A percentile compares a stretch with the other conserved stretches of the same genome.
These are phyloP conservation scores for Ceratocystis harringtonii DNA, from an alignment of 2,329 filamentous ascomycete genomes.

Conservation along the genomic window DNA sequence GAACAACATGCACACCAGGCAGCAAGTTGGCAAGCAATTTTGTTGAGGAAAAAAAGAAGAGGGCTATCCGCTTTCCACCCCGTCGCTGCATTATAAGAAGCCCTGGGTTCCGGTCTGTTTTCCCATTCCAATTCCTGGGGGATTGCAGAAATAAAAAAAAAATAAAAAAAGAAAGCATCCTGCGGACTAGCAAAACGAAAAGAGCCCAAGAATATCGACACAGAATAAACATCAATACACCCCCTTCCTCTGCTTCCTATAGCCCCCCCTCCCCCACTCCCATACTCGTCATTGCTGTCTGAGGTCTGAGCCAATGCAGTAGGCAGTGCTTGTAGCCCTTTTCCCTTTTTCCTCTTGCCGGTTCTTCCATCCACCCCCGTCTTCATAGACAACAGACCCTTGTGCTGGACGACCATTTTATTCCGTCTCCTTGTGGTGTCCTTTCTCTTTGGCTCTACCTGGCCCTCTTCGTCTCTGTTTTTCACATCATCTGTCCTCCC, in stretches of 20 bases:
- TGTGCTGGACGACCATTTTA: background rate
- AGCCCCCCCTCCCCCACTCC: background rate
- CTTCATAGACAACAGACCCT: background rate
- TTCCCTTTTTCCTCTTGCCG: background rate
- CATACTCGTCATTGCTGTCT: constrained; percentile 3
- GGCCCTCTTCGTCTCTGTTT: background rate
- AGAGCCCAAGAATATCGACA: constrained; percentile 1
- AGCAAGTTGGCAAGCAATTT: background rate
- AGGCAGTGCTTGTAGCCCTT: background rate
- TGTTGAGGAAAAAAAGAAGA: background rate
- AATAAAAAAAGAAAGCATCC: background rate
- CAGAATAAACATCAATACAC: background rate
- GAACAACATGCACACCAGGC: background rate
- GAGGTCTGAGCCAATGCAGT: background rate
- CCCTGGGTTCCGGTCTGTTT: background rate
- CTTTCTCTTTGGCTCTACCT: background rate
- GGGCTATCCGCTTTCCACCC: background rate
- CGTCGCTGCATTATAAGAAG: background rate
- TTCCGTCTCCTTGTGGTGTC: background rate
- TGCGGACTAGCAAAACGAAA: background rate
- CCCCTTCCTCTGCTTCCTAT: background rate
- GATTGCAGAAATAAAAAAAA: background rate
- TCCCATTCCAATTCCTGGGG: background rate
- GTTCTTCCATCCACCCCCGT: background rate
- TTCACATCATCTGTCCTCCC: background rate